Conservation (phyloP, 2,329 filamentous ascomycete species). For the Fusarium coicis region DNA sequence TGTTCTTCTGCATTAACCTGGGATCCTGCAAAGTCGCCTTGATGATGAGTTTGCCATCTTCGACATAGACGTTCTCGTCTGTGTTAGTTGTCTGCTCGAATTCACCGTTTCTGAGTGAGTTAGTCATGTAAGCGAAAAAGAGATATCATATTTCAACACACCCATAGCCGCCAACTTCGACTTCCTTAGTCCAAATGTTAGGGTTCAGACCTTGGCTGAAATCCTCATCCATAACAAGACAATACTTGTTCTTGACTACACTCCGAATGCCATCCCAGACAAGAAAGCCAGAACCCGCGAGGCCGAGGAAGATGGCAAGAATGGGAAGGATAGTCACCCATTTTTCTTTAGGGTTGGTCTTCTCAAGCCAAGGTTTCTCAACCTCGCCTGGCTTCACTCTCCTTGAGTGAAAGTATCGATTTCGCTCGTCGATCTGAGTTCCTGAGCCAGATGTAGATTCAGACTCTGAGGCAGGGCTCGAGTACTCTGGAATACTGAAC, state of each 20-base stretch:
- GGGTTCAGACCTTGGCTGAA: constrained; percentile 69
- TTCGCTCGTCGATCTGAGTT: constrained; percentile 52
- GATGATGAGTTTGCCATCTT: constrained; percentile 77
- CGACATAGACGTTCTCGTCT: constrained; percentile 79
- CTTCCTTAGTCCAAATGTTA: constrained; percentile 78
- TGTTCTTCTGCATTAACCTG: constrained; percentile 72
- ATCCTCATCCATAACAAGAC: constrained; percentile 72
- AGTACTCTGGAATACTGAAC: constrained; percentile 37
- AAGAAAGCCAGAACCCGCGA: constrained; percentile 75
- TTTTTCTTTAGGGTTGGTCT: constrained; percentile 81
- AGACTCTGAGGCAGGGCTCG: constrained; percentile 50
- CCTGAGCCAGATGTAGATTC: constrained; percentile 54
- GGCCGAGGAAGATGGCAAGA: constrained; percentile 74
- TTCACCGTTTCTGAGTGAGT: constrained; percentile 73
- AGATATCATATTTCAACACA: constrained; percentile 55
- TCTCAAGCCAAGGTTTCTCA: constrained; percentile 81
- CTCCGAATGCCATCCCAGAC: constrained; percentile 79
- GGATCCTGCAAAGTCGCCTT: constrained; percentile 81
- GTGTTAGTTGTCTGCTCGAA: constrained; percentile 80
- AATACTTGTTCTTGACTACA: constrained; percentile 81
- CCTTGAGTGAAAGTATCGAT: constrained; percentile 78
- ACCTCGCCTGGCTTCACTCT: constrained; percentile 77
- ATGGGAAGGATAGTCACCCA: constrained; percentile 86
- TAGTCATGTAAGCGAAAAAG: neutral
- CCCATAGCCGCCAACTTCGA: constrained; percentile 81